Evolutionary conservation across 768 basidiomycete species (phyloP).

Genomic region (Tubosaeta brunneosetosa): DNA sequence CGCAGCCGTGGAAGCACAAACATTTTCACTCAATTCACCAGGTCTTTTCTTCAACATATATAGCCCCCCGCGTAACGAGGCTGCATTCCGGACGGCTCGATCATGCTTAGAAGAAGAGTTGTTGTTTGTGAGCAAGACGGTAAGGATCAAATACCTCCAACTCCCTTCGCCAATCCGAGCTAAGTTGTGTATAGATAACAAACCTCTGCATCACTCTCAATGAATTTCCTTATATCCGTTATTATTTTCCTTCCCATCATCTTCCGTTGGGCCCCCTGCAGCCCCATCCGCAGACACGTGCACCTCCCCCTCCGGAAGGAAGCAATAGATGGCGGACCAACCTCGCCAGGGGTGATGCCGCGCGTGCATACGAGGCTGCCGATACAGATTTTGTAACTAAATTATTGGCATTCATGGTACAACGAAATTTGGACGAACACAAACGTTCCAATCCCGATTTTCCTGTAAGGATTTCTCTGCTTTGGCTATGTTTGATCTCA

Average conservation of each 20-base stretch:
- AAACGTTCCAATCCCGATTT: slow-evolving; percentile 84
- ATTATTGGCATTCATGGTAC: slow-evolving; percentile 81
- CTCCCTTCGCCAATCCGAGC: slow-evolving; percentile 1
- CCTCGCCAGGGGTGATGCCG: slow-evolving; percentile 66
- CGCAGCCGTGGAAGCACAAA: slow-evolving; percentile 79
- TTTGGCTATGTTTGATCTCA: neutral
- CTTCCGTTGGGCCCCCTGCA: slow-evolving; percentile 81
- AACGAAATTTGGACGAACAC: slow-evolving; percentile 79
- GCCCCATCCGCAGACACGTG: slow-evolving; percentile 57
- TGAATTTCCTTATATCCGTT: slow-evolving; percentile 90
- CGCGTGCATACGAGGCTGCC: slow-evolving; percentile 63
- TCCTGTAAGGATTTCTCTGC: slow-evolving; percentile 50
- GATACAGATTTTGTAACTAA: slow-evolving; percentile 77
- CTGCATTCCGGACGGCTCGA: slow-evolving; percentile 61
- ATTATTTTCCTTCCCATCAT: slow-evolving; percentile 82
- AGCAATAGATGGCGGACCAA: slow-evolving; percentile 76
- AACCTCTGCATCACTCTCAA: slow-evolving; percentile 87
- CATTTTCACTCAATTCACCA: slow-evolving; percentile 77
- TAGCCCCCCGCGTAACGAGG: slow-evolving; percentile 73
- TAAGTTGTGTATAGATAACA: slow-evolving; percentile 52
- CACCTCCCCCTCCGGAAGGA: slow-evolving; percentile 59
- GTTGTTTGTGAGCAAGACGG: slow-evolving; percentile 65
- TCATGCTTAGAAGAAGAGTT: slow-evolving; percentile 86
- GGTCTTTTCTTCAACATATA: slow-evolving; percentile 84
- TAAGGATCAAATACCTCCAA: slow-evolving; percentile 22